Conservation (phyloP, 805 yeast species). For the Starmerella stellata region DNA sequence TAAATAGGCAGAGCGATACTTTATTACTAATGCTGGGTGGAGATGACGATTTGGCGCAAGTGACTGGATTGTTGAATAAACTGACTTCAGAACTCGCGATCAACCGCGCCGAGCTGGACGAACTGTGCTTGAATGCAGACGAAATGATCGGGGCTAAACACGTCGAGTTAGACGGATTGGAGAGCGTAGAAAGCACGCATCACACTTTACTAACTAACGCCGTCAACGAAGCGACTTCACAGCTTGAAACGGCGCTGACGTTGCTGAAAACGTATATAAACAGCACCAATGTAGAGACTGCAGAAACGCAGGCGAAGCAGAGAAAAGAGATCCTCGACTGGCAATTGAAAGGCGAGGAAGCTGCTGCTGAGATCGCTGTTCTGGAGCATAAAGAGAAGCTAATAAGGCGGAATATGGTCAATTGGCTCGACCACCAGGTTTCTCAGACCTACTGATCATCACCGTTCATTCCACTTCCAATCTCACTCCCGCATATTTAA, state of each 20-base stretch:
- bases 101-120: slow-evolving; percentile 16
- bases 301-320: background rate
- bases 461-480: too few relatives aligned
- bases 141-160: slow-evolving; percentile 11
- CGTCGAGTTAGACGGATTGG: slow-evolving; percentile 9
- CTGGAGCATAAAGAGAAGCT: slow-evolving; percentile 2
- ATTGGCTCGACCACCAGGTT: slow-evolving; percentile 2
- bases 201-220: background rate
- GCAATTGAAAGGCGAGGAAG: slow-evolving; percentile 10
- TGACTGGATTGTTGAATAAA: slow-evolving; percentile 15
- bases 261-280: background rate
- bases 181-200: background rate
- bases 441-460: too few relatives aligned
- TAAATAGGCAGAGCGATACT: too few relatives aligned
- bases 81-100: slow-evolving; percentile 12
- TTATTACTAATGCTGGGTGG: slow-evolving; percentile 16
- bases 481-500: too few relatives aligned
- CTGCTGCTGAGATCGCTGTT: slow-evolving; percentile 6
- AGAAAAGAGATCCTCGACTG: slow-evolving; percentile 6
- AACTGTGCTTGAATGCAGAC: slow-evolving; percentile 12
- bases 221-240: background rate
- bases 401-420: slow-evolving; percentile 2
- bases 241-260: background rate
- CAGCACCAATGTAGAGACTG: background rate
- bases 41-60: slow-evolving; percentile 19